Evolutionary conservation across 2,329 filamentous ascomycete genomes (phyloP), one percentile per base, ranked within the genome.

Genomic region (Fusarium torreyae): DNA sequence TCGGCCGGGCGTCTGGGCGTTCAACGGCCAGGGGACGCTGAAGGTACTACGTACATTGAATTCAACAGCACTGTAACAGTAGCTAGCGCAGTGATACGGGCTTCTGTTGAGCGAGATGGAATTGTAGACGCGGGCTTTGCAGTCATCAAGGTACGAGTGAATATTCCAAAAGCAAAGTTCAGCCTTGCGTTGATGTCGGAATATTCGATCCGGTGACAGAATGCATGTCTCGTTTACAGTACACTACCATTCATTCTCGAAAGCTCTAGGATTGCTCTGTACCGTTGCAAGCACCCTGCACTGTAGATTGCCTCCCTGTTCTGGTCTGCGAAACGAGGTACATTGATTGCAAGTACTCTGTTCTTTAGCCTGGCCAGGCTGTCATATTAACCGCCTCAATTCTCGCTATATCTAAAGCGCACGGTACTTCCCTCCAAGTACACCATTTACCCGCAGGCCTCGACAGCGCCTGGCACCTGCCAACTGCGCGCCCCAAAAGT

Each of bases 401-500:
- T 20, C 2, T 26, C 15, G 2, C 26, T 18, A 14, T 54, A 13
- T 22, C 36, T 22, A 10, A 39, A 31, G 9, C 18, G 34, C 31
- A 13, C 6, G 22, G 33, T 70, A 70, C 68, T 49, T 58, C 5
- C 2, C 8, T 1, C 3, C n/a, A 53, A 36, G 61, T 38, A 40
- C 49, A 36, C 9, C 5, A 63, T 28, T 66, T 63, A 71, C 50
- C 60, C 63, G 52, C 48, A 62, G 18, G 22, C 48, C 20, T 60
- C 57, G n/a, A 70, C 24, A 59, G 53, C 58, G 63, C 54, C 68
- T 65, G 52, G 66, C 63, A 66, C 66, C 71, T 74, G 69, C 66
- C 71, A 73, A 63, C 71, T 73, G 48, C 56, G 50, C 55, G 52
- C 66, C 59, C 62, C 56, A 56, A 66, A 62, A 40, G 57, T 54